Evolutionary conservation across 768 basidiomycete species (phyloP), one percentile per base, ranked within the genome.

Genomic region (Kwoniella bestiolae): DNA sequence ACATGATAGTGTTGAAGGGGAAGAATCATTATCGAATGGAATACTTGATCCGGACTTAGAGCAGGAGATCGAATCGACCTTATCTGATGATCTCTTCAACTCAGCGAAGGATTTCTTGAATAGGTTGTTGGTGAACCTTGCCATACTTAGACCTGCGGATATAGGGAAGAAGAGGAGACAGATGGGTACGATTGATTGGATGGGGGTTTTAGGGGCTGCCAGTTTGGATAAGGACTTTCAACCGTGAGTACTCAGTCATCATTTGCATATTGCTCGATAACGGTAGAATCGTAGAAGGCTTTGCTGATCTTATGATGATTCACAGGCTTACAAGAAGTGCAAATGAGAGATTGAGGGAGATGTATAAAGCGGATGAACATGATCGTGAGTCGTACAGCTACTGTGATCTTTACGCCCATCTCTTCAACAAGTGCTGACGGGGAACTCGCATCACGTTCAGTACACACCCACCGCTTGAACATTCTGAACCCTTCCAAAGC

Each of bases 121-220:
- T 50, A 34, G 34, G 11, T 28, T 60, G 5, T 45, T 71, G 55
- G 35, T 63, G 7, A 38, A 52, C 6, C 31, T 71, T 5, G 70
- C 64, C 8, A 63, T 34, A 2, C 18, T 23, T 11, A 51, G 66
- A 59, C 65, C 69, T 7, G 25, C 55, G 11, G 52, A 25, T 26
- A 26, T 59, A 4, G 53, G 47, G 2, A 44, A 25, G 18, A 49
- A 32, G 49, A 60, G 66, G 29, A 63, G 51, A 38, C 9, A 28
- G 3, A 58, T 68, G 66, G 31, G 29, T 7, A 28, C 38, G 14
- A 44, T 55, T 2, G 50, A 59, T 64, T 58, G 61, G 56, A 44
- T 25, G 16, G 61, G 49, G 4, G 60, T 65, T 0, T 16, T 65
- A 32, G 35, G 34, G 12, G 35, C 51, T 6, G 60, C 66, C 3